Evolutionary conservation across 306 rosid genomes (phyloP).

Genomic region (Fragaria iinumae): DNA sequence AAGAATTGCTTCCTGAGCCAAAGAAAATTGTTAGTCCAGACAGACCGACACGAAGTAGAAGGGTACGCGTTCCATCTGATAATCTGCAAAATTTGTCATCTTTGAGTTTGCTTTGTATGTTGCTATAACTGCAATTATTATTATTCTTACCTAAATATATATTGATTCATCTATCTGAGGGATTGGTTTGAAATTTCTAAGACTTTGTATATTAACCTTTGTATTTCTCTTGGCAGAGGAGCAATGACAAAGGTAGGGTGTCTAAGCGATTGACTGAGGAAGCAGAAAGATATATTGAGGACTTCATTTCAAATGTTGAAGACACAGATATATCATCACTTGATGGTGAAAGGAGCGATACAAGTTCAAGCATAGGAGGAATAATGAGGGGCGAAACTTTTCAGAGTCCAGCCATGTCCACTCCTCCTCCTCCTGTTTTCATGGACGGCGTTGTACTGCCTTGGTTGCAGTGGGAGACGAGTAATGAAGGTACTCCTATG

Average conservation of each 20-base stretch:
- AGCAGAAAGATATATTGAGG: slow-evolving; percentile 90
- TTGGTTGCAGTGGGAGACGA: slow-evolving; percentile 96
- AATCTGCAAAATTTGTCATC: slow-evolving; percentile 16
- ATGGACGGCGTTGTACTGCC: slow-evolving; percentile 81
- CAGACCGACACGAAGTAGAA: slow-evolving; percentile 53
- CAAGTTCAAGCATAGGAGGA: slow-evolving; percentile 88
- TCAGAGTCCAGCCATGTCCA: slow-evolving; percentile 41
- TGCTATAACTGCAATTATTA: not conserved
- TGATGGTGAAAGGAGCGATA: slow-evolving; percentile 94
- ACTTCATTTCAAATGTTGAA: slow-evolving; percentile 91
- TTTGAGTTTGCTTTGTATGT: slow-evolving; percentile 1
- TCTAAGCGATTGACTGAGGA: slow-evolving; percentile 78
- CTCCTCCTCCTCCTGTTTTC: slow-evolving; percentile 58
- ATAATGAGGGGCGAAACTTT: slow-evolving; percentile 48
- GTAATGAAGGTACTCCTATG: slow-evolving; percentile 50
- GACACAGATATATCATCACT: slow-evolving; percentile 92
- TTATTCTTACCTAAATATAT: not conserved
- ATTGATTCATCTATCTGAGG: not conserved
- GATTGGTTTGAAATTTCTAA: not conserved
- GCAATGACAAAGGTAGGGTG: slow-evolving; percentile 71
- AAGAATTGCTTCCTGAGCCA: slow-evolving; percentile 56
- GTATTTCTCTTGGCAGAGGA: slow-evolving; percentile 49
- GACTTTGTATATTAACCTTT: not conserved
- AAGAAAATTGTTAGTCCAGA: slow-evolving; percentile 35
- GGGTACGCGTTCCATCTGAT: slow-evolving; percentile 45